Conservation (phyloP, 768 basidiomycete species). For the Auriculariales sp. region DNA sequence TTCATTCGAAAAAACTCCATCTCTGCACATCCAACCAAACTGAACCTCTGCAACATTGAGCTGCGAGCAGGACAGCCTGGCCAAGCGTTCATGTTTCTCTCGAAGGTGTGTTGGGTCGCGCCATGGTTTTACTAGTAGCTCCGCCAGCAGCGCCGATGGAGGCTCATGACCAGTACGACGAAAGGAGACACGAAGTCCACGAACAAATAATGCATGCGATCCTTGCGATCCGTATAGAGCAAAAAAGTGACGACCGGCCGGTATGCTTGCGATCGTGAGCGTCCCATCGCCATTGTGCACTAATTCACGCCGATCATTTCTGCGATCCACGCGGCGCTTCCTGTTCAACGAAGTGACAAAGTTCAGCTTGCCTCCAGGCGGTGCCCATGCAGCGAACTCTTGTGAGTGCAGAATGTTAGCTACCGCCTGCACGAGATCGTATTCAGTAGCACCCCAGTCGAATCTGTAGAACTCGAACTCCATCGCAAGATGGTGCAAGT, state of each 20-base stretch:
- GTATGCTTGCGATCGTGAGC: not conserved
- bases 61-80: not conserved
- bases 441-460: slow-evolving; percentile 5
- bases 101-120: not conserved
- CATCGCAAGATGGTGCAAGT: too few species aligned
- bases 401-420: slow-evolving; percentile 32
- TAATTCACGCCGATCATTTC: not conserved
- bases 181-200: not conserved
- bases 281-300: not conserved
- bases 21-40: slow-evolving; percentile 51
- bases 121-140: not conserved
- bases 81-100: not conserved
- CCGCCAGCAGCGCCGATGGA: not conserved
- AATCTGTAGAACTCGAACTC: too few species aligned
- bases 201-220: too few species aligned
- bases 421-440: slow-evolving; percentile 18
- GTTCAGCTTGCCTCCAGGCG: not conserved
- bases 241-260: not conserved
- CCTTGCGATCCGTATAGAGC: not conserved
- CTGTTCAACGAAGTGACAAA: not conserved
- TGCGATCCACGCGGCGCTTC: not conserved
- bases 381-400: not conserved
- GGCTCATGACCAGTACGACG: not conserved
- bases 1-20: slow-evolving; percentile 41
- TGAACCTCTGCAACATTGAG: slow-evolving; percentile 28